These are phyloP conservation scores for Cystobasidium tubakii DNA, from an alignment of 768 basidiomycete species.

Conservation along the genomic window DNA sequence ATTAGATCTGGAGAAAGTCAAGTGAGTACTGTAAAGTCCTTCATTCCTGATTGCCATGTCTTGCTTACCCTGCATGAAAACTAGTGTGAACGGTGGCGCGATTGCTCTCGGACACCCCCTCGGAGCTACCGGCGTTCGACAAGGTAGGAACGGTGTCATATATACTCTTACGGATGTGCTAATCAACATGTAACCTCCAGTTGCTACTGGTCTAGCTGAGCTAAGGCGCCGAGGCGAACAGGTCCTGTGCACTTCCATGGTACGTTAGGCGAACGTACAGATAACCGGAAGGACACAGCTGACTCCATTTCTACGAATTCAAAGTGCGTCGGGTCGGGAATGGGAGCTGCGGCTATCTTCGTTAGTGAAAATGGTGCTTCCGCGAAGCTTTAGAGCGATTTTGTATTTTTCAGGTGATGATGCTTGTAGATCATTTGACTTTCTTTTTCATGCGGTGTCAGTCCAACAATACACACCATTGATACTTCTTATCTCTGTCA, in stretches of 20 bases:
- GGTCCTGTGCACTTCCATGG: conserved; percentile 73
- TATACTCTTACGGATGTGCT: conserved; percentile 22
- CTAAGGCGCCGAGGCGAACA: conserved; percentile 46
- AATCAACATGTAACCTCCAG: conserved; percentile 51
- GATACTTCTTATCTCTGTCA: too few species aligned
- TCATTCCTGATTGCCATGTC: neutral
- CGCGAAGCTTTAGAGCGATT: neutral
- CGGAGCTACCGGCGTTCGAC: conserved; percentile 32
- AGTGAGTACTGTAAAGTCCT: conserved; percentile 6
- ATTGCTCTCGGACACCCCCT: conserved; percentile 61
- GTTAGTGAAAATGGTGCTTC: neutral
- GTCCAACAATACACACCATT: too few species aligned
- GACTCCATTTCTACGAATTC: neutral
- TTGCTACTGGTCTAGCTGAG: conserved; percentile 70
- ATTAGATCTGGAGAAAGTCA: conserved; percentile 35
- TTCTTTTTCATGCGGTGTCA: too few species aligned
- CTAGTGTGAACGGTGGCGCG: conserved; percentile 73
- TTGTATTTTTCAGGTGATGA: too few species aligned
- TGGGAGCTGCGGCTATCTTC: conserved; percentile 16
- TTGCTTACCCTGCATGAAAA: neutral
- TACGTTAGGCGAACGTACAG: neutral
- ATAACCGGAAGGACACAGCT: neutral
- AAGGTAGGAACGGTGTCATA: conserved; percentile 11
- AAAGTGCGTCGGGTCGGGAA: conserved; percentile 18
- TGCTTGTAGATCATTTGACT: neutral